phyloP scores from a whole-genome alignment of 257 asterid species.

The Prunella vulgaris region DNA sequence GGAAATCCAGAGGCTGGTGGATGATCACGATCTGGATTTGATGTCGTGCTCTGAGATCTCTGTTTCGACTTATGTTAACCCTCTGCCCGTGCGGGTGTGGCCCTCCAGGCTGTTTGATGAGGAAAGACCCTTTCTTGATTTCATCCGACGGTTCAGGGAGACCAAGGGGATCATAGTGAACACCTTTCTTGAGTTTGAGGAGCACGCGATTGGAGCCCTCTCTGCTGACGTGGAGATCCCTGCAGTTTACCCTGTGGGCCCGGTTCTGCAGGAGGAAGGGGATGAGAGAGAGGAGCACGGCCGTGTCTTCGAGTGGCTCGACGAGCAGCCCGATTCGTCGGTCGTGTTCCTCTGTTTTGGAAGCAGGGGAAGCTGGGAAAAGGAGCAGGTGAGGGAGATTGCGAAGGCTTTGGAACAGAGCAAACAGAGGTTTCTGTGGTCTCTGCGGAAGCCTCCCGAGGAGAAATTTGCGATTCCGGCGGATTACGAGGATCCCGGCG shows the following conservation, averaged over 20 bases:
- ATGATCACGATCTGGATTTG: background rate
- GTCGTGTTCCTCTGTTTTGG: constrained; percentile 42
- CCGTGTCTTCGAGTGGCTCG: constrained; percentile 24
- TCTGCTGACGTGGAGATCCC: constrained; percentile 21
- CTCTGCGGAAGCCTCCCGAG: constrained; percentile 28
- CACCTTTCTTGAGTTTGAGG: constrained; percentile 34
- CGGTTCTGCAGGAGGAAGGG: constrained; percentile 2
- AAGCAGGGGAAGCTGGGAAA: constrained; percentile 19
- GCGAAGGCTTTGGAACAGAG: constrained; percentile 30
- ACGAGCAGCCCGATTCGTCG: constrained; percentile 29
- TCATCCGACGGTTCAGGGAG: constrained; percentile 20
- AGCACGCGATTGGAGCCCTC: constrained; percentile 18
- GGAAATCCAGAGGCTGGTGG: constrained; percentile 25
- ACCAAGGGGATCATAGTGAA: constrained; percentile 31
- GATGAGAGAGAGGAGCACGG: background rate
- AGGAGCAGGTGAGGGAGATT: constrained; percentile 33
- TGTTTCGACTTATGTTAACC: constrained; percentile 19
- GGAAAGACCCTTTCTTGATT: background rate
- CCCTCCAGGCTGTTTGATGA: constrained; percentile 7
- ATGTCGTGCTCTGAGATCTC: background rate
- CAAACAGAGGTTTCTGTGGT: constrained; percentile 36
- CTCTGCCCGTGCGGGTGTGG: constrained; percentile 27
- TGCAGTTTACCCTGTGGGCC: constrained; percentile 29
- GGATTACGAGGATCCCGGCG: constrained; percentile 18
- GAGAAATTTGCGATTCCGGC: constrained; percentile 4